Conservation (phyloP, 495 filamentous ascomycete species). For the Margaritispora aquatica region DNA sequence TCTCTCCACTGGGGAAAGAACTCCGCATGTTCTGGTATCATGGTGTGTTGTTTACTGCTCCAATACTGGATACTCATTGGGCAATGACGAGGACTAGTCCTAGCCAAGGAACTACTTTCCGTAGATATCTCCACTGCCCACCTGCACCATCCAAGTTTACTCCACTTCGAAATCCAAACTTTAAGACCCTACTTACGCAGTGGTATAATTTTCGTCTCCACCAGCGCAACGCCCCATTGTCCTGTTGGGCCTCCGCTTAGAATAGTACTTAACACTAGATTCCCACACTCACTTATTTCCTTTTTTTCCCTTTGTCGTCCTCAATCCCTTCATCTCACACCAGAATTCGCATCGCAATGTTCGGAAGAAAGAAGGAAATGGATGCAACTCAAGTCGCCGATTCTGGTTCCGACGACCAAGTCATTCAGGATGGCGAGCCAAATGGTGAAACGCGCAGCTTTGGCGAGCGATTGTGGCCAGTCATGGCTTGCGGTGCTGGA, state of each 20-base stretch:
- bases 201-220: neutral
- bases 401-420: neutral
- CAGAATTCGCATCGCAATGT: constrained; percentile 6
- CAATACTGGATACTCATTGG: neutral
- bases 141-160: neutral
- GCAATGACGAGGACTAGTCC: neutral
- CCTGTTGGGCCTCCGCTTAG: neutral
- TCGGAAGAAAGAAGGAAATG: constrained; percentile 6
- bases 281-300: neutral
- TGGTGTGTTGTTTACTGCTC: neutral
- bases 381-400: neutral
- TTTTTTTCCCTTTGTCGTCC: neutral
- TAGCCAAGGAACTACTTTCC: neutral
- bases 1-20: no score
- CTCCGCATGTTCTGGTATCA: neutral
- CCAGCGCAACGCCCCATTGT: neutral
- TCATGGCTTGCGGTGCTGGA: constrained; percentile 80
- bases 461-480: constrained; percentile 29
- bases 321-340: neutral
- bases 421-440: constrained; percentile 1
- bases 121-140: neutral
- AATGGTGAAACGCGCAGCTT: constrained; percentile 8
- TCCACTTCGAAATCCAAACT: neutral
- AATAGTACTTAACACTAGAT: neutral
- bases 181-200: neutral